These are phyloP conservation scores for Tetrapisispora taiwanensis DNA, from an alignment of 805 yeast genomes.

Conservation along the genomic window DNA sequence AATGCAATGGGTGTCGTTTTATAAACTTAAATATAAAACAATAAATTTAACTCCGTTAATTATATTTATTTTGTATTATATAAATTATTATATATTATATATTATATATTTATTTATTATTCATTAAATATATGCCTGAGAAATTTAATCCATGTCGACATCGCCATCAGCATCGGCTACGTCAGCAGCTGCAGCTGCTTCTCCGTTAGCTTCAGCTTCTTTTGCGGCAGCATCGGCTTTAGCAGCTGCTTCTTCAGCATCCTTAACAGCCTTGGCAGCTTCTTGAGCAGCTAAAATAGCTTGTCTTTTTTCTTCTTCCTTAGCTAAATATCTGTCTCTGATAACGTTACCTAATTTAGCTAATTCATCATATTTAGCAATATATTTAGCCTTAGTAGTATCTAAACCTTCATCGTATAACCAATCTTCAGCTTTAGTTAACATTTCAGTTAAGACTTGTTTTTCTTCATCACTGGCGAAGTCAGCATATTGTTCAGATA, in stretches of 20 bases:
- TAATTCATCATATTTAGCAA: constrained; percentile 96
- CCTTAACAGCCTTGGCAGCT: constrained; percentile 63
- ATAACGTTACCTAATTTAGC: constrained; percentile 90
- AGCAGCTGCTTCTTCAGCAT: not conserved
- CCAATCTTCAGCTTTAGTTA: constrained; percentile 93
- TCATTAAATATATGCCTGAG: not conserved
- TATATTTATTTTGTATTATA: no score
- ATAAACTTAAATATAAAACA: no score
- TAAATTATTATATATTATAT: no score
- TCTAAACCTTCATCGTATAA: constrained; percentile 96
- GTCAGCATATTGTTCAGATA: constrained; percentile 80
- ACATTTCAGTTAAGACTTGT: constrained; percentile 58
- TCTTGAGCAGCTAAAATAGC: constrained; percentile 77
- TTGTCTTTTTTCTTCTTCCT: constrained; percentile 92
- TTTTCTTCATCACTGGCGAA: constrained; percentile 91
- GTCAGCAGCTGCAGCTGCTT: not conserved
- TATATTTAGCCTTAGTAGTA: constrained; percentile 89
- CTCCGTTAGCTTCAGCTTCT: constrained; percentile 6
- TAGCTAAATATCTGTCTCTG: constrained; percentile 87
- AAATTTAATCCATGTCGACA: constrained; percentile 17
- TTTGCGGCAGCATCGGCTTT: constrained; percentile 32
- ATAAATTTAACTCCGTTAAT: no score
- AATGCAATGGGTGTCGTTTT: no score
- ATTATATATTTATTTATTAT: not conserved
- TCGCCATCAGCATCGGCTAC: constrained; percentile 32